Conservation (phyloP, 768 basidiomycete species). For the Lyophyllum atratum region DNA sequence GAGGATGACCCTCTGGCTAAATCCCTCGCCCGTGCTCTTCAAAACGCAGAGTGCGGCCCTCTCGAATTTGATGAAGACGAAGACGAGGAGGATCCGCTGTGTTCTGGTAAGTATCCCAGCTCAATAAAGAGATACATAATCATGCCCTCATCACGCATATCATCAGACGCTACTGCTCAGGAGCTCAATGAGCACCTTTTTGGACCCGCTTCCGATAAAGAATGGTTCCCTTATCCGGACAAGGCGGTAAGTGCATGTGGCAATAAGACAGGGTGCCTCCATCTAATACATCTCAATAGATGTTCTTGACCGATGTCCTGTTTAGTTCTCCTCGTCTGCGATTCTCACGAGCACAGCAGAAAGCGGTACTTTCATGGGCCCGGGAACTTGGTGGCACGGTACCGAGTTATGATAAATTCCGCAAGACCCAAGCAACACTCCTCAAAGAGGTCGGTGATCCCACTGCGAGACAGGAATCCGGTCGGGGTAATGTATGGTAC, state of each 20-base stretch:
- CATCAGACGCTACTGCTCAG: neutral
- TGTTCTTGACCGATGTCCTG: slow-evolving; percentile 29
- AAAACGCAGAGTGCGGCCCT: too few species aligned
- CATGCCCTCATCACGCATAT: too few species aligned
- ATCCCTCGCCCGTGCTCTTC: too few species aligned
- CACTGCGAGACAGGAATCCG: slow-evolving; percentile 18
- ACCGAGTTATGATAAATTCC: slow-evolving; percentile 22
- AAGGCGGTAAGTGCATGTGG: neutral
- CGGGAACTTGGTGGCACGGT: slow-evolving; percentile 30
- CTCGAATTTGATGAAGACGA: too few species aligned
- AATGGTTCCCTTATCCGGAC: slow-evolving; percentile 13
- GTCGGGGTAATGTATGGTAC: slow-evolving; percentile 23
- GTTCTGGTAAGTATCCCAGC: too few species aligned
- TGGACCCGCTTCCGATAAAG: slow-evolving; percentile 1
- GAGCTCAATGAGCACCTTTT: slow-evolving; percentile 1
- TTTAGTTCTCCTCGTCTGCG: slow-evolving; percentile 31
- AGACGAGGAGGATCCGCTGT: too few species aligned
- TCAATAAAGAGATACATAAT: too few species aligned
- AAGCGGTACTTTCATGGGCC: slow-evolving; percentile 28
- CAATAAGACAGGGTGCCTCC: neutral
- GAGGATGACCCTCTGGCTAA: too few species aligned
- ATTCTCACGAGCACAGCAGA: slow-evolving; percentile 32
- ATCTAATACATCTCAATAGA: slow-evolving; percentile 8
- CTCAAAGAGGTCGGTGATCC: slow-evolving; percentile 24
- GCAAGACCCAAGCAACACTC: slow-evolving; percentile 19